These are phyloP conservation scores for Chlorociboria aeruginascens DNA, from an alignment of 495 filamentous ascomycete genomes.

Conservation along the genomic window DNA sequence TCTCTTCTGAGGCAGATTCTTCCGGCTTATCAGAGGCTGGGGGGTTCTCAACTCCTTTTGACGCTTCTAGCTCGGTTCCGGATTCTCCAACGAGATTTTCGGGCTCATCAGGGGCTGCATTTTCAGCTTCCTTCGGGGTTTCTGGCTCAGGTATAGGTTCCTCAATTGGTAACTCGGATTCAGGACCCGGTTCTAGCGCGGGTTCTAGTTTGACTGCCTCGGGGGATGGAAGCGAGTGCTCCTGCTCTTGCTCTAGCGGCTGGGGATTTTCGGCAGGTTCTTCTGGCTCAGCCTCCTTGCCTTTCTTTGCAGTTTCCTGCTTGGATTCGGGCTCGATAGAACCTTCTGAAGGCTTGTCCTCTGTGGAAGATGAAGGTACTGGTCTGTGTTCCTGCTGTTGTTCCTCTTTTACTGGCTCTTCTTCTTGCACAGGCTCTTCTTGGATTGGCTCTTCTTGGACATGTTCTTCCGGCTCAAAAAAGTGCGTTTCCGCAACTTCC, in stretches of 20 bases:
- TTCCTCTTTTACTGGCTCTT: background rate
- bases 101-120: background rate
- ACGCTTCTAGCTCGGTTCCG: background rate
- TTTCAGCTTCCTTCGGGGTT: background rate
- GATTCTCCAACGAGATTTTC: background rate
- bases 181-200: background rate
- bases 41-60: background rate
- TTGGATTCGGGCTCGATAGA: background rate
- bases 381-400: background rate
- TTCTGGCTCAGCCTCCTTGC: background rate
- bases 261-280: background rate
- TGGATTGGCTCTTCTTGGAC: background rate
- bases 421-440: background rate
- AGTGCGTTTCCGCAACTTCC: background rate
- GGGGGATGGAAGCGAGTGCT: background rate
- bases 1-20: background rate
- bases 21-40: background rate
- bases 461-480: background rate
- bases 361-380: background rate
- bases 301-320: background rate
- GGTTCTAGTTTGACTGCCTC: background rate
- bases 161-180: background rate
- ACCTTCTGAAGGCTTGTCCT: background rate
- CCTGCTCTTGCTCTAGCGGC: background rate
- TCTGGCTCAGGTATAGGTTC: background rate